Conservation (phyloP, 2,329 filamentous ascomycete species). For the Xylogone sp. region DNA sequence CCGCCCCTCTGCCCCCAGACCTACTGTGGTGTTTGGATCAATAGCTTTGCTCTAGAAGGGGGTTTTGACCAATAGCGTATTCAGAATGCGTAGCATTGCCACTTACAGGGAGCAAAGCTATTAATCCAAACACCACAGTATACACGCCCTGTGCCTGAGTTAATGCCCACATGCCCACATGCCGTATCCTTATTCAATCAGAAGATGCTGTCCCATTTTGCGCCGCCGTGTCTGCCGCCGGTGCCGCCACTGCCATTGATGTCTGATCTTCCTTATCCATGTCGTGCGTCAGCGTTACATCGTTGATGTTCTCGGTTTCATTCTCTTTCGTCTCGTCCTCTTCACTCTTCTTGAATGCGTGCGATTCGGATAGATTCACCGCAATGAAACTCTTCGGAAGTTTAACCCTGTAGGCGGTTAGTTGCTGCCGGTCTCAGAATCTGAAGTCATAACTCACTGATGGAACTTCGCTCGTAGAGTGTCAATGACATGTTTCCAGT, state of each 20-base stretch:
- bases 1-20: too few relatives aligned
- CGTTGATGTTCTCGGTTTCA: background rate
- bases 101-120: too few relatives aligned
- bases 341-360: conserved; percentile 30
- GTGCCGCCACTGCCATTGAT: background rate
- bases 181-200: too few relatives aligned
- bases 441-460: conserved; percentile 56
- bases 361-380: conserved; percentile 30
- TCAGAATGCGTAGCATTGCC: too few relatives aligned
- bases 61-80: too few relatives aligned
- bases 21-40: too few relatives aligned
- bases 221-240: background rate
- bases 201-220: background rate
- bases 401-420: conserved; percentile 25
- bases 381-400: conserved; percentile 31
- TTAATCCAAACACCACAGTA: too few relatives aligned
- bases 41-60: too few relatives aligned
- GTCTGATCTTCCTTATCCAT: background rate
- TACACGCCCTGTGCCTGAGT: too few relatives aligned
- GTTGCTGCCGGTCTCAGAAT: conserved; percentile 5
- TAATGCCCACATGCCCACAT: too few relatives aligned
- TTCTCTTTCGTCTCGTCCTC: conserved; percentile 9
- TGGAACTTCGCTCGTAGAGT: conserved; percentile 93
- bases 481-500: conserved; percentile 97
- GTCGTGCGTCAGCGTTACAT: background rate